These are phyloP conservation scores for Microcos paniculata DNA, from an alignment of 345 rosid species.

Conservation along the genomic window DNA sequence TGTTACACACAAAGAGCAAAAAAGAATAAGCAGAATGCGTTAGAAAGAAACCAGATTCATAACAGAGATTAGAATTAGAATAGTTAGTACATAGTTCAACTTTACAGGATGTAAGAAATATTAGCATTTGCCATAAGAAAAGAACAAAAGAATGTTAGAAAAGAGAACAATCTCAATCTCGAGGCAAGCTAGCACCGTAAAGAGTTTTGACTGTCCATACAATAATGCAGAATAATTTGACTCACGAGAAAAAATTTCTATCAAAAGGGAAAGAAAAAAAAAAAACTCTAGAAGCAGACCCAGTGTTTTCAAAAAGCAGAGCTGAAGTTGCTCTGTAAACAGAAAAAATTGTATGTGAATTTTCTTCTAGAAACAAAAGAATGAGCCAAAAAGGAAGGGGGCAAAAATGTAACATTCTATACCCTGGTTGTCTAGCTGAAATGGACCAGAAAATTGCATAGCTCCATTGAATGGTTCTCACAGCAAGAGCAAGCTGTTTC, in stretches of 20 bases:
- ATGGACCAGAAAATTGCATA: slow-evolving; percentile 92
- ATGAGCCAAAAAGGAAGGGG: background rate
- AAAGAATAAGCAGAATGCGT: background rate
- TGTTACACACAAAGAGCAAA: slow-evolving; percentile 6
- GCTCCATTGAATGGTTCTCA: slow-evolving; percentile 85
- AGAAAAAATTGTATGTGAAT: background rate
- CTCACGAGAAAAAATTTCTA: background rate
- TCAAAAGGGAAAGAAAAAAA: background rate
- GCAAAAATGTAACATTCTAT: slow-evolving; percentile 16
- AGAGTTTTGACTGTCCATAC: background rate
- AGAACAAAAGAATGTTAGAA: background rate
- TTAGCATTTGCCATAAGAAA: background rate
- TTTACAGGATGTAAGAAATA: background rate
- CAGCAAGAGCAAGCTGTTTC: slow-evolving; percentile 81
- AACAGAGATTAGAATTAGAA: background rate
- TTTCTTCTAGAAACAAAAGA: background rate
- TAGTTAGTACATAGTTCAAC: background rate
- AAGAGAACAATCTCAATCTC: background rate
- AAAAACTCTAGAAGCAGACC: slow-evolving; percentile 1
- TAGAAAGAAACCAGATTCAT: background rate
- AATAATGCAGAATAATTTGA: background rate
- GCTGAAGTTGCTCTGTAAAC: background rate
- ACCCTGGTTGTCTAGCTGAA: slow-evolving; percentile 82
- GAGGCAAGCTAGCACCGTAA: background rate
- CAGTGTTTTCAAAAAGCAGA: background rate